phyloP scores from a whole-genome alignment of 192 early-diverging fungal genomes.

The Diversispora epigaea region DNA sequence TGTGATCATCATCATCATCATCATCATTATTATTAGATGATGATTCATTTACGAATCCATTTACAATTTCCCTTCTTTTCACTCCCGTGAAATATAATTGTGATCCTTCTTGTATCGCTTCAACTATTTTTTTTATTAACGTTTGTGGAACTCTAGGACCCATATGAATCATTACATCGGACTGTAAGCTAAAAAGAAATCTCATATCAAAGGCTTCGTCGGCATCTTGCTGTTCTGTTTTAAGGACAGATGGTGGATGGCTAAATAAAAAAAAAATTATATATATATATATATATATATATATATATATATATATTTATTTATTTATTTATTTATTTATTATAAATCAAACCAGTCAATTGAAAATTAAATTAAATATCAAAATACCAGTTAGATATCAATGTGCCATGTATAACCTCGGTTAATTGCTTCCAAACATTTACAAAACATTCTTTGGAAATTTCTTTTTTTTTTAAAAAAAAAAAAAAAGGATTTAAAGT shows the following conservation, averaged over 20 bases:
- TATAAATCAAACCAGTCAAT: too few relatives aligned
- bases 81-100: slow-evolving; percentile 43
- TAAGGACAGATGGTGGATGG: slow-evolving; percentile 48
- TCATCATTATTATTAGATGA: too few relatives aligned
- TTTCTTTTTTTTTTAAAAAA: slow-evolving; percentile 46
- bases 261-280: slow-evolving; percentile 35
- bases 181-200: slow-evolving; percentile 61
- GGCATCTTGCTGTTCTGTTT: slow-evolving; percentile 60
- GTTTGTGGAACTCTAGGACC: slow-evolving; percentile 63
- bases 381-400: slow-evolving; percentile 58
- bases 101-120: slow-evolving; percentile 58
- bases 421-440: slow-evolving; percentile 55
- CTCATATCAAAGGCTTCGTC: slow-evolving; percentile 78
- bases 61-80: slow-evolving; percentile 21
- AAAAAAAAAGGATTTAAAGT: background rate
- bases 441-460: slow-evolving; percentile 52
- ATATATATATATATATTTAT: background rate
- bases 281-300: background rate
- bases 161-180: slow-evolving; percentile 66
- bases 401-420: slow-evolving; percentile 60
- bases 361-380: background rate
- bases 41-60: background rate
- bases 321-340: background rate
- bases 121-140: slow-evolving; percentile 52
- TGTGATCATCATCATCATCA: too few relatives aligned